These are phyloP conservation scores for Rhododendron mucronatum DNA, from an alignment of 148 eudicot genomes.

Conservation along the genomic window DNA sequence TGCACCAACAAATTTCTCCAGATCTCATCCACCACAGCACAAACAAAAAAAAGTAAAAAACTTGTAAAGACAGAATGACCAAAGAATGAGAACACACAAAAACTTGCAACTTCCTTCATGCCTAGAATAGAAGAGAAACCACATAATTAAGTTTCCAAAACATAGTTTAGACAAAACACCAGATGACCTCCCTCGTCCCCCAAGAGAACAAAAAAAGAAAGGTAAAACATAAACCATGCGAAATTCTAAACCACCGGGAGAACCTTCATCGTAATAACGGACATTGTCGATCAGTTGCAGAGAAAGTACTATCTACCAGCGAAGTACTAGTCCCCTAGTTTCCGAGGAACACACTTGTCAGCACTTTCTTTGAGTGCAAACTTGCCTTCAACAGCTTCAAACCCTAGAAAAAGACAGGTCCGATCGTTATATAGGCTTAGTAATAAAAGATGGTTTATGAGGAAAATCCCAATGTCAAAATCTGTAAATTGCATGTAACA, in stretches of 20 bases:
- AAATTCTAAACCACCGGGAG: not conserved
- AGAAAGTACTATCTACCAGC: not conserved
- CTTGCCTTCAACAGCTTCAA: slow-evolving; percentile 12
- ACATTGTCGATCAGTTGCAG: not conserved
- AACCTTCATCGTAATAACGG: not conserved
- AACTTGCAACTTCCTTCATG: no score
- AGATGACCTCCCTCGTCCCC: not conserved
- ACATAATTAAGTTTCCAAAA: no score
- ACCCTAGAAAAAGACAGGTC: not conserved
- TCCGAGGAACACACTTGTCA: not conserved
- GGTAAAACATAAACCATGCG: not conserved
- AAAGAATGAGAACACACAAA: not conserved
- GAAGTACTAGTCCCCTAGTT: not conserved
- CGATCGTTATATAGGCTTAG: no score
- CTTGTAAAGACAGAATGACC: not conserved
- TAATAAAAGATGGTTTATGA: no score
- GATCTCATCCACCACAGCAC: no score
- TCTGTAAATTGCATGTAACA: not conserved
- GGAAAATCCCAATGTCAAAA: no score
- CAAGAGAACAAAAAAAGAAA: not conserved
- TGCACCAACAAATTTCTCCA: no score
- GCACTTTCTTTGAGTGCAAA: not conserved
- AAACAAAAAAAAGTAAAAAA: no score
- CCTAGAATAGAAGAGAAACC: no score
- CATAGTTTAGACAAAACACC: not conserved